Evolutionary conservation across 2,329 filamentous ascomycete genomes (phyloP).

Genomic region (Alternaria sp.): DNA sequence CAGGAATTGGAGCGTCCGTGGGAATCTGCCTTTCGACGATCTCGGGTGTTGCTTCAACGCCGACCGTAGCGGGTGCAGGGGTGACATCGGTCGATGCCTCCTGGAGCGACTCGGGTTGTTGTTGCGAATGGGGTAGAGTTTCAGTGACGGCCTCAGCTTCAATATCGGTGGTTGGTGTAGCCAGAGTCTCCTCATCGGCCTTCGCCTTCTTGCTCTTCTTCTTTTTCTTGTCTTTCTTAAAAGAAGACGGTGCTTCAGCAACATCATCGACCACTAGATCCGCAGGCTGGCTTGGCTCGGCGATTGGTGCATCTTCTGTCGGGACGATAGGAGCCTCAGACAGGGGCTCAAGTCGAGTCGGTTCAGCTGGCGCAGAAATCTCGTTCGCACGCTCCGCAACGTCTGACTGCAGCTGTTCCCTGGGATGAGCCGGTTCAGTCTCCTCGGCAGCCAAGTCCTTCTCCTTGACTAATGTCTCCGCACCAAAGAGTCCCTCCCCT

Average conservation of each 20-base stretch:
- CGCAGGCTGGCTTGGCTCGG: background rate
- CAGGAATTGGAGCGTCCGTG: background rate
- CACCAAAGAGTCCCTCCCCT: background rate
- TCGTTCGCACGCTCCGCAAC: background rate
- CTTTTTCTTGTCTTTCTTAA: slow-evolving; percentile 37
- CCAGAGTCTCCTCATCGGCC: background rate
- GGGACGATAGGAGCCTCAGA: background rate
- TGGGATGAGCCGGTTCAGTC: background rate
- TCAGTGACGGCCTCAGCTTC: background rate
- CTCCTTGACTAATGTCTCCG: background rate
- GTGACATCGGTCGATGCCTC: background rate
- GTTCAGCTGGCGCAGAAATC: background rate
- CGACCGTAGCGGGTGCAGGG: background rate
- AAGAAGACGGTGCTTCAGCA: background rate
- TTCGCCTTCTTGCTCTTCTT: slow-evolving; percentile 34
- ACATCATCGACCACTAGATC: background rate
- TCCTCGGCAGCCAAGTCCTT: background rate
- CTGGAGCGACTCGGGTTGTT: background rate
- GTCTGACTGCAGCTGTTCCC: background rate
- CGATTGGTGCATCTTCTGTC: background rate
- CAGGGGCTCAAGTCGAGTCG: background rate
- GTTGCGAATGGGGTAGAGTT: background rate
- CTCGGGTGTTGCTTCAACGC: background rate
- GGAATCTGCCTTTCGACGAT: background rate
- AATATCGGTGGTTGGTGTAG: background rate